Evolutionary conservation across 768 basidiomycete genomes (phyloP), one percentile per base, ranked within the genome.

Genomic region (Sistotremastrum suecicum): DNA sequence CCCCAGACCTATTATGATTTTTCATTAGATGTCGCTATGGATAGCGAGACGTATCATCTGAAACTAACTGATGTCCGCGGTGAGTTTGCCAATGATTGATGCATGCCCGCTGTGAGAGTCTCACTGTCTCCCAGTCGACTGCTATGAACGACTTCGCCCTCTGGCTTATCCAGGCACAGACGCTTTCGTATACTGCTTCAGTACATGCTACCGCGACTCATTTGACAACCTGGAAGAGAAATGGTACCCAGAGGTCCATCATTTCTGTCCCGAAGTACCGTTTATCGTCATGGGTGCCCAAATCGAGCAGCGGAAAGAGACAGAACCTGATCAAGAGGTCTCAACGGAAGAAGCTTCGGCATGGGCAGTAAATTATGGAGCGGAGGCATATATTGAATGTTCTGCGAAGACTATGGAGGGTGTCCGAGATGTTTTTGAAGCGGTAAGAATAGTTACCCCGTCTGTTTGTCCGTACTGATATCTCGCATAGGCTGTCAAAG

Each of bases 181-280:
- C 57, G 85, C 88, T 48, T 87, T 94, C 55, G 81, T 94, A 54
- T 86, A 92, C 54, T 88, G 92, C 31, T 95, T 94, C 68, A 89
- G 87, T 7, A 69, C 91, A 59, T 88, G 92, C 68, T 92, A 89
- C 57, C 91, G 90, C 6, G 80, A 82, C 8, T 86, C 83, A 59
- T 77, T 95, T 30, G 86, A 73, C 37, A 97, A 97, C 56, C 86
- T 95, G 44, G 76, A 82, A 58, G 86, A 88, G 61, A 89, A 89
- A 88, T 91, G 91, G 91, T 81, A 80, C 67, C 81, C 89, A 41
- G 85, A 97, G 65, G 85, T 92, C 35, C 78, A 83, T 31, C 90
- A 92, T 58, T 92, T 92, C 59, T 91, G 89, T 66, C 80, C 83
- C 57, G 77, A 75, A 50, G 86, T 88, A 3, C 90, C 94, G 3